Evolutionary conservation across 371 early-diverging fungal species (phyloP), one percentile per base, ranked within the genome.

Genomic region (Haplosporangium sp.): DNA sequence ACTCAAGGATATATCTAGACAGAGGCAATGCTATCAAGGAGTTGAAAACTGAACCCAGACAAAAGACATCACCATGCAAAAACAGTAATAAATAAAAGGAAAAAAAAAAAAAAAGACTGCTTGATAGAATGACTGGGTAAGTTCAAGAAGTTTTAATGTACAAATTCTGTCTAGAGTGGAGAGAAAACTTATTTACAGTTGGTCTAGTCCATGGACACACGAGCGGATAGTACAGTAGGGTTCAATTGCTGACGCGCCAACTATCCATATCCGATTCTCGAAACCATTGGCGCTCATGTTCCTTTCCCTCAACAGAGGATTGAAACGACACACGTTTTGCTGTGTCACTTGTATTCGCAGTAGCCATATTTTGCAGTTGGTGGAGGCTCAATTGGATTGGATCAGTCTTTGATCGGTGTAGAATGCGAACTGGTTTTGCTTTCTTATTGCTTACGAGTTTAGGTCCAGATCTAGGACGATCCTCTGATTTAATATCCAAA

Each of bases 251-350:
- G 2, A 76, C 76, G 13, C 67, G 71, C 76, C 76, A 76, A n/a
- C 71, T 44, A 20, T 76, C 76, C 48, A 37, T 62, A 17, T 76
- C 76, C 7, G 71, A 58, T 42, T 71, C 76, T 27, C 40, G 53
- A 19, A 63, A 76, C 76, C 76, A 76, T 13, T 56, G 66, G 7
- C 71, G 76, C 34, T 71, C 71, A 4, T 71, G 44, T 39, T 74
- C 64, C 39, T 71, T 56, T n/a, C 35, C 17, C 4, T 52, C 53
- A 15, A 38, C 17, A 39, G 27, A n/a, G 8, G 65, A 56, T 39
- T 52, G 53, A 45, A 65, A 72, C 5, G 72, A 61, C 39, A 71
- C 71, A 35, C 64, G 71, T 34, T 71, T 71, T 20, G 35, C 34
- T 45, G 19, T 13, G 27, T 19, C 27, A 13, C 13, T 45, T 11